phyloP scores from a whole-genome alignment of 2,329 filamentous ascomycete genomes.

The Paracamarosporium sp. region DNA sequence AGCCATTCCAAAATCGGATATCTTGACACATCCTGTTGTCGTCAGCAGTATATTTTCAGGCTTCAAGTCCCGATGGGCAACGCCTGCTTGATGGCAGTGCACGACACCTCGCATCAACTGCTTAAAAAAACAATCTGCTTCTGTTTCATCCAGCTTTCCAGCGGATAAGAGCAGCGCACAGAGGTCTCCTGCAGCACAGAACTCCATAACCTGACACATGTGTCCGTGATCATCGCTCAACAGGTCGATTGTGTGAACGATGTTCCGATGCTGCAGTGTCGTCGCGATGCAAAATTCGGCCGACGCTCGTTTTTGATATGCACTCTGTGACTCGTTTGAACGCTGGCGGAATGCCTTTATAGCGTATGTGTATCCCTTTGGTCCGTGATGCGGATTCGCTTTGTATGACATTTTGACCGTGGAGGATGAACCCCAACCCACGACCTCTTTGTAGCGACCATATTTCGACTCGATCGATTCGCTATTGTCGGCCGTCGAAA shows the following conservation, averaged over 20 bases:
- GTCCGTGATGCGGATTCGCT: constrained; percentile 77
- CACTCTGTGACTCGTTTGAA: constrained; percentile 93
- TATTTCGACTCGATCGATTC: constrained; percentile 93
- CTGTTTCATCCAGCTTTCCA: constrained; percentile 86
- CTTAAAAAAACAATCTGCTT: constrained; percentile 98
- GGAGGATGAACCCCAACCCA: constrained; percentile 94
- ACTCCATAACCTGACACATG: constrained; percentile 99
- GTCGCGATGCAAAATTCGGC: constrained; percentile 99
- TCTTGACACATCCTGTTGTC: constrained; percentile 90
- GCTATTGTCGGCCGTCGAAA: constrained; percentile 75
- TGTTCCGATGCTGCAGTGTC: constrained; percentile 92
- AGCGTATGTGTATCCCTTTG: constrained; percentile 86
- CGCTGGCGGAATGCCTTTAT: constrained; percentile 97
- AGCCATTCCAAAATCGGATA: constrained; percentile 98
- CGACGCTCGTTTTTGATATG: constrained; percentile 96
- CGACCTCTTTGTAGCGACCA: constrained; percentile 96
- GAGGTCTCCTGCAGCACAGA: constrained; percentile 93
- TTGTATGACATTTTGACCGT: constrained; percentile 99
- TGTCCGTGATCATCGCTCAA: constrained; percentile 96
- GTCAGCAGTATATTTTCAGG: constrained; percentile 96
- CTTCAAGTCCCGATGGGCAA: constrained; percentile 95
- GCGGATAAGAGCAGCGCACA: constrained; percentile 92
- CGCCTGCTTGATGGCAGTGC: constrained; percentile 99
- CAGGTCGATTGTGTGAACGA: constrained; percentile 95
- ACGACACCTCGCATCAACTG: constrained; percentile 99